Evolutionary conservation across 257 asterid genomes (phyloP), one percentile per base, ranked within the genome.

Genomic region (Solanum clarkiae): DNA sequence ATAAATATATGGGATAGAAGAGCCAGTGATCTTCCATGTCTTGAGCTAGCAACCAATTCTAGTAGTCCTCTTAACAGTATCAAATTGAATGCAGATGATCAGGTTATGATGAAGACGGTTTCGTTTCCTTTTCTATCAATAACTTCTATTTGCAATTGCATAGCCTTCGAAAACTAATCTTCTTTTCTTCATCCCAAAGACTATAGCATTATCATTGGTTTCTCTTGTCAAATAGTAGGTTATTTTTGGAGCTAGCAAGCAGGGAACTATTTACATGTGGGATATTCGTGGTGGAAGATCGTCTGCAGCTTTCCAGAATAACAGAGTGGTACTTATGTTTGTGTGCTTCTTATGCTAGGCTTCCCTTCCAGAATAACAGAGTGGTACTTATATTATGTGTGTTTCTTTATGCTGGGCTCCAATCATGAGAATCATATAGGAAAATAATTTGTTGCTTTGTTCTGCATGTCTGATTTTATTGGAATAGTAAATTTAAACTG

Each of bases 1-100:
- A 91, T 96, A 84, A 92, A 94, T 88, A 75, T 96, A 55, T 96
- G 99, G 99, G 99, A 96, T 86, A 92, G 98, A 96, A 93, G 98
- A 91, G 92, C 59, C 49, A 85, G 96, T 86, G 82, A 87, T 88
- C 89, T 94, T 88, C 99, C 98, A 80, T 91, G 93, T 87, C 90
- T 92, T 90, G 96, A 95, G 88, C 93, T 95, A 84, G 84, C 88
- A 49, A 90, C 94, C 68, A 92, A 86, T 91, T 91, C 92, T 86
- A 72, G 82, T 45, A 91, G 91, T 87, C 84, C 95, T 70, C 93
- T 96, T 82, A 96, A 92, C 82, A 91, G 97, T 91, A 92, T 96
- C 88, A 94, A 90, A 86, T 86, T 96, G 86, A 90, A 92, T 81
- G 86, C 87, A 42, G 99, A 94, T 88, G 91, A 94, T 85, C 98